phyloP scores from a whole-genome alignment of 2,329 filamentous ascomycete species.

The Monosporascus sp. region DNA sequence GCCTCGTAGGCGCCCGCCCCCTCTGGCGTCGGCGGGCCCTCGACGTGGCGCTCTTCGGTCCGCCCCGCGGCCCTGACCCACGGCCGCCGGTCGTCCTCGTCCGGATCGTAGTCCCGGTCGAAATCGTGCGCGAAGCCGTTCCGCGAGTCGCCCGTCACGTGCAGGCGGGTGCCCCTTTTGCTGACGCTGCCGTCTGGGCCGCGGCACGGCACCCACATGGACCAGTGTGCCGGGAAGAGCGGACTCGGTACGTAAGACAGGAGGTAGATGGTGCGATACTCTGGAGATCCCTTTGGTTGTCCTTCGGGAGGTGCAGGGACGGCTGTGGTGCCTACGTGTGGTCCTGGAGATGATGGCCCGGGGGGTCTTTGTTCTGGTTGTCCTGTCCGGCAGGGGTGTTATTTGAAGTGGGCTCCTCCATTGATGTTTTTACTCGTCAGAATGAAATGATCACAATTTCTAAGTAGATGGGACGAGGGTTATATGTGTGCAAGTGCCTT shows the following conservation, averaged over 20 bases:
- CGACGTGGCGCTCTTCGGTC: neutral
- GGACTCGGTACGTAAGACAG: neutral
- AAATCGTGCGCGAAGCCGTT: neutral
- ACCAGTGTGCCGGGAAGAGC: neutral
- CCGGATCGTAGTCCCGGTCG: neutral
- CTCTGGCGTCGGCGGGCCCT: neutral
- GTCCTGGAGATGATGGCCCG: no score
- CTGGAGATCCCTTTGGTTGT: neutral
- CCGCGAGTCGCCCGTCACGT: neutral
- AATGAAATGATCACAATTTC: no score
- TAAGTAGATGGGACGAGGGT: no score
- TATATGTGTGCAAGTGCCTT: no score
- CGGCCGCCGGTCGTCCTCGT: neutral
- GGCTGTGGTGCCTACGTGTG: no score
- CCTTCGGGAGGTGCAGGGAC: no score
- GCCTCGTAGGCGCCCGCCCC: neutral
- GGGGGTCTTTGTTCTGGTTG: no score
- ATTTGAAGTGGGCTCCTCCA: no score
- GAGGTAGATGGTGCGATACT: neutral
- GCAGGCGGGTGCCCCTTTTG: neutral
- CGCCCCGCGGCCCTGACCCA: neutral
- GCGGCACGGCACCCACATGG: neutral
- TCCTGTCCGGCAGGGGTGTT: no score
- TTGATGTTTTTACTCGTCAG: no score
- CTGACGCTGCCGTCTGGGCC: neutral